Conservation (phyloP, 2,329 filamentous ascomycete genomes). For the Colletotrichum cereale region DNA sequence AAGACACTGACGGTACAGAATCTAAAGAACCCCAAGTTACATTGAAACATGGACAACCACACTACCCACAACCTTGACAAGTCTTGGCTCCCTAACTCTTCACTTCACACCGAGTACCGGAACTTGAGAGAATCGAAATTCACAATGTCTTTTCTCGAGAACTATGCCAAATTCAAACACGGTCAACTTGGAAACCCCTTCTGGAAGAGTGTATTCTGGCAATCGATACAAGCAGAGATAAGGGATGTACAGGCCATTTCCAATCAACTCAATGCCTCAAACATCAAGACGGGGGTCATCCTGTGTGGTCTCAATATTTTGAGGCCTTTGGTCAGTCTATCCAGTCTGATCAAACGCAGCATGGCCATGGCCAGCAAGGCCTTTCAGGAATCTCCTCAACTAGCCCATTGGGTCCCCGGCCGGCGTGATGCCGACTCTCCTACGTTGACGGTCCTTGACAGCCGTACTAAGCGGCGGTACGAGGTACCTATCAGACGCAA, state of each 20-base stretch:
- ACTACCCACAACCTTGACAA: background rate
- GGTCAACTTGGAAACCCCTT: background rate
- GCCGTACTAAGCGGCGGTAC: slow-evolving; percentile 47
- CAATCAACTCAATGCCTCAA: background rate
- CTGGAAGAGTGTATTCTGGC: background rate
- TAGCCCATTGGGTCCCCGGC: background rate
- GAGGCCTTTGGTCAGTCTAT: background rate
- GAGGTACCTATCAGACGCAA: slow-evolving; percentile 49
- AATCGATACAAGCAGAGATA: background rate
- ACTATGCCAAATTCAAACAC: background rate
- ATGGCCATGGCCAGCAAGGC: background rate
- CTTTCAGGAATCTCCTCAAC: background rate
- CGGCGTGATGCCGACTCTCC: background rate
- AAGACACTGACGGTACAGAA: background rate
- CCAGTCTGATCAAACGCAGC: background rate
- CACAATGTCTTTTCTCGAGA: background rate
- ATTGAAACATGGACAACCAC: background rate
- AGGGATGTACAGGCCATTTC: background rate
- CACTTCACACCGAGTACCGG: background rate
- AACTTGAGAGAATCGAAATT: background rate
- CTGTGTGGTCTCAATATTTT: background rate
- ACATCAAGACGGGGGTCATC: background rate
- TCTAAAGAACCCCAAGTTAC: background rate
- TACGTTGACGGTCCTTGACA: slow-evolving; percentile 39
- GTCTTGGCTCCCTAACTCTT: background rate